Evolutionary conservation across 352 stramenopile species (phyloP).

Genomic region (Phytophthora meadii): DNA sequence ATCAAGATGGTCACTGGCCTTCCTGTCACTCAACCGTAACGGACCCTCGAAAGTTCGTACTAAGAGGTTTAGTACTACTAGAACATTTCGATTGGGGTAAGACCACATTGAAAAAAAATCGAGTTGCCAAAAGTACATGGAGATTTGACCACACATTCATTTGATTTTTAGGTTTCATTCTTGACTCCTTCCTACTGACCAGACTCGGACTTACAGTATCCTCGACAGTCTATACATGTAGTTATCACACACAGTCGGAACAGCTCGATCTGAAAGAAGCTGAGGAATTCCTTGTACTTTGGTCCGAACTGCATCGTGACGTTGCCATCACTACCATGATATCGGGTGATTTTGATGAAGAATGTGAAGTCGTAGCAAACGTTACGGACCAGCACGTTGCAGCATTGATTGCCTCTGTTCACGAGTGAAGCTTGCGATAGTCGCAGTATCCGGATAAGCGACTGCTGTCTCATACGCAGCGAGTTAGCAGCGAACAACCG

Average conservation of each 20-base stretch:
- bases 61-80: too few species aligned
- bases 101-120: too few species aligned
- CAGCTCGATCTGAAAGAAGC: slow-evolving; percentile 21
- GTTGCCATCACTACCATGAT: slow-evolving; percentile 17
- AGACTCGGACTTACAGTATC: too few species aligned
- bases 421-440: slow-evolving; percentile 35
- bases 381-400: slow-evolving; percentile 34
- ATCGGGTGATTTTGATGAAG: slow-evolving; percentile 38
- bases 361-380: slow-evolving; percentile 36
- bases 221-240: too few species aligned
- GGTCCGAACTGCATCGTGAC: slow-evolving; percentile 23
- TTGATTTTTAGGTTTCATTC: background rate
- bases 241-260: slow-evolving; percentile 17
- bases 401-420: slow-evolving; percentile 46
- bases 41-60: too few species aligned
- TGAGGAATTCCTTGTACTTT: slow-evolving; percentile 29
- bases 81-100: too few species aligned
- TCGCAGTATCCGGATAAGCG: slow-evolving; percentile 33
- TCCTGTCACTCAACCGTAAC: too few species aligned
- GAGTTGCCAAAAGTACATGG: background rate
- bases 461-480: slow-evolving; percentile 21
- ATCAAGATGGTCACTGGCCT: too few species aligned
- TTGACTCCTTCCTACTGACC: slow-evolving; percentile 6
- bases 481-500: slow-evolving; percentile 37
- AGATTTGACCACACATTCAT: background rate